phyloP scores from a whole-genome alignment of 208 protist genomes.

The Novymonas esmeraldas region DNA sequence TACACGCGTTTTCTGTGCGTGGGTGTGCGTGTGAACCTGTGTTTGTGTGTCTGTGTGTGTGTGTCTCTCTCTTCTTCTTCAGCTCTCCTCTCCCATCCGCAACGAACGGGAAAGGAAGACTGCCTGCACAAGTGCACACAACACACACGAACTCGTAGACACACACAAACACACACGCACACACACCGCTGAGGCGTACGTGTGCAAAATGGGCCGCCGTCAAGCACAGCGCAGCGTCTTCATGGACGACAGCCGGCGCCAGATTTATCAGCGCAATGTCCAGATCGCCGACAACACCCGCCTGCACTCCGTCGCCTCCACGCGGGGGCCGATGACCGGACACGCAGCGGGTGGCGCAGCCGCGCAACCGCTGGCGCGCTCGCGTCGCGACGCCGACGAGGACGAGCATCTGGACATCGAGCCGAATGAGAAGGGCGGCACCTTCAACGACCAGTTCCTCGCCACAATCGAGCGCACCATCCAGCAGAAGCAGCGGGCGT shows the following conservation, averaged over 20 bases:
- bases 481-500: conserved; percentile 38
- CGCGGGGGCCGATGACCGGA: neutral
- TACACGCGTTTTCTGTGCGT: too few species aligned
- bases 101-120: too few species aligned
- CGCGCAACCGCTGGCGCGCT: neutral
- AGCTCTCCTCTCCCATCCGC: neutral
- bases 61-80: neutral
- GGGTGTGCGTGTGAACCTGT: too few species aligned
- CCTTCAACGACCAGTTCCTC: conserved; percentile 45
- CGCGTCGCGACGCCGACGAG: conserved; percentile 2
- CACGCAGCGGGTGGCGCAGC: neutral
- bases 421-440: conserved; percentile 40
- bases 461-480: conserved; percentile 49
- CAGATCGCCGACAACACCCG: conserved; percentile 19
- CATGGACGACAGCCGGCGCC: neutral
- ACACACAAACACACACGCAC: too few species aligned
- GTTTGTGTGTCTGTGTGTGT: too few species aligned
- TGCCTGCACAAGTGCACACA: too few species aligned
- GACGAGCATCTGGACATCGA: conserved; percentile 29
- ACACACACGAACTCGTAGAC: too few species aligned
- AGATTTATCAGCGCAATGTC: conserved; percentile 20
- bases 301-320: conserved; percentile 24
- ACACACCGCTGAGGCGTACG: too few species aligned
- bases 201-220: conserved; percentile 31
- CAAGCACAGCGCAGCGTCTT: conserved; percentile 8